Base-by-base conservation (phyloP, 2,329 filamentous ascomycete species). In the Samsoniella hepiali region DNA sequence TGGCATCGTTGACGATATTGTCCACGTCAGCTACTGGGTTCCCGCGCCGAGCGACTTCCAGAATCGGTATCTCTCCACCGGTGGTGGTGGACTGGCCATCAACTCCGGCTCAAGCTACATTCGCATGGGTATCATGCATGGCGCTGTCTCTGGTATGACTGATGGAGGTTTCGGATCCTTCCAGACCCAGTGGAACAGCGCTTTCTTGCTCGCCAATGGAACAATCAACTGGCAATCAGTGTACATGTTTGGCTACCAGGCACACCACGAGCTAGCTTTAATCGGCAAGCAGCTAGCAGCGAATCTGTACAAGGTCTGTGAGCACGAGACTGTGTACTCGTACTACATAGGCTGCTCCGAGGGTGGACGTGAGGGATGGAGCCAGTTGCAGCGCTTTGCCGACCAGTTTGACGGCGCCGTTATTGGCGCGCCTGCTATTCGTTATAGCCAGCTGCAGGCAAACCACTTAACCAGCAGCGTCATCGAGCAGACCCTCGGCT, bases 281-380 rank as follows among this genome's bases (percentile, higher is more conserved):
- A 69, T 82, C 11, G 80, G 79, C 27, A 81, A 81, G 68, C 70
- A 73, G 51, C 72, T 81, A 36, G 75, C 79, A 5, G 73, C 72
- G 42, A 74, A 73, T 10, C 75, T 81, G 69, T 82, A 78, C 68
- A 72, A 70, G 70, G 67, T 74, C 22, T 58, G 69, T 1, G 59
- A 64, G 6, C 58, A 29, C 22, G 60, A 67, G 15, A 73, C 71
- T 65, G 55, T 76, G 11, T 81, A 80, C 69, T 74, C 80, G 2
- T 84, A 84, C 72, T 85, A 80, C 67, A 77, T 82, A 65, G 82
- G 81, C 3, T 85, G 82, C 70, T 84, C 81, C 13, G 82, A 84
- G 58, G 82, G 82, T 27, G 82, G 79, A 1, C 75, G 80, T 5
- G 78, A 82, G 67, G 80, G 75, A 15, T 78, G 75, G 75, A 78